Conservation (phyloP, 148 eudicot species). For the Diospyros kaki region DNA sequence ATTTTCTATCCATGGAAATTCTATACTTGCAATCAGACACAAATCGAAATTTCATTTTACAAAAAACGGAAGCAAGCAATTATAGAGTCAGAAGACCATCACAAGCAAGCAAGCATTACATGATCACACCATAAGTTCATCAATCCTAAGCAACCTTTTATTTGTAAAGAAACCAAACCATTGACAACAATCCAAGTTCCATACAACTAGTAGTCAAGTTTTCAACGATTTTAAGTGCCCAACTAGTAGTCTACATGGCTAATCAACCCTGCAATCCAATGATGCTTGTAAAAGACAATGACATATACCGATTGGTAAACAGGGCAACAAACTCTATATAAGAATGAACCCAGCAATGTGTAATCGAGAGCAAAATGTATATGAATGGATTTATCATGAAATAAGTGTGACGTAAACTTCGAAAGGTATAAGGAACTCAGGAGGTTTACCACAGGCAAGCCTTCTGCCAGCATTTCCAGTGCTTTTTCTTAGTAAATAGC, state of each 20-base stretch:
- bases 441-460: conserved; percentile 59
- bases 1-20: too few species aligned
- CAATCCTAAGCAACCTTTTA: neutral
- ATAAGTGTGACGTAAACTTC: neutral
- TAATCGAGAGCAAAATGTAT: neutral
- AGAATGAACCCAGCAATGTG: neutral
- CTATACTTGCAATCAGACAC: too few species aligned
- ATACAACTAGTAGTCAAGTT: too few species aligned
- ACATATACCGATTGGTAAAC: neutral
- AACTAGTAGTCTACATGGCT: neutral
- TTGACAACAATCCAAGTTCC: too few species aligned
- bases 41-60: neutral
- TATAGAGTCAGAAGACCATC: neutral
- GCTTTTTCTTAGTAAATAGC: conserved; percentile 17
- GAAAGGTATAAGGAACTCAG: neutral
- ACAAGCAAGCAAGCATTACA: neutral
- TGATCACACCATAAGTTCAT: neutral
- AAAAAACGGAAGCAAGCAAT: neutral
- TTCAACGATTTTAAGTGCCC: neutral
- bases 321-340: neutral
- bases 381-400: neutral
- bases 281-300: conserved; percentile 28
- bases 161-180: too few species aligned
- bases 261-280: conserved; percentile 60
- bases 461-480: conserved; percentile 16